A percentile compares a stretch with the other conserved stretches of the same genome.
phyloP scores from a whole-genome alignment of 139 green algal species.

The Mychonastes homosphaera region DNA sequence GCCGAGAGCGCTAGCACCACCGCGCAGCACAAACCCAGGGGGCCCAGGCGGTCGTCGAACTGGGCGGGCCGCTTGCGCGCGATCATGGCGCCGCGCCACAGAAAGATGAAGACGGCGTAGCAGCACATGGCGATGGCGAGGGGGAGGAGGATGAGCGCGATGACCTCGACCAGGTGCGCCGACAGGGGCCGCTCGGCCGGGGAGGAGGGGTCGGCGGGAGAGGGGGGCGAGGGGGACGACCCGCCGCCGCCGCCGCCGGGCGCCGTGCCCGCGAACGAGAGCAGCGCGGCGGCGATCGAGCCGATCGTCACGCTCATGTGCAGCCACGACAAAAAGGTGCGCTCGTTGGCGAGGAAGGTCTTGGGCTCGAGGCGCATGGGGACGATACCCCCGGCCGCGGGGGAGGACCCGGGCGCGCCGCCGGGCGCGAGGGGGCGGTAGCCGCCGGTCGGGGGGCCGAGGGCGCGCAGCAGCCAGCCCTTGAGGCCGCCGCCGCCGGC shows the following conservation, averaged over 20 bases:
- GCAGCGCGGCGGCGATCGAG: conserved; percentile 59
- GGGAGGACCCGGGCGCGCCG: too few species aligned
- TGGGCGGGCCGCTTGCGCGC: conserved; percentile 41
- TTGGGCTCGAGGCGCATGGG: conserved; percentile 86
- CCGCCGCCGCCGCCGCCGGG: too few species aligned
- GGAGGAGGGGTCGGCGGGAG: too few species aligned
- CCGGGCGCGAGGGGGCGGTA: not conserved
- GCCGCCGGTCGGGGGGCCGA: not conserved
- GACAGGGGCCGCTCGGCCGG: conserved; percentile 16
- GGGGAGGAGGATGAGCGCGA: conserved; percentile 78
- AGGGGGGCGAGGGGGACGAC: too few species aligned
- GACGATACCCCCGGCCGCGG: conserved; percentile 21
- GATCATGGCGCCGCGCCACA: conserved; percentile 59
- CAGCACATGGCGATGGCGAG: conserved; percentile 65
- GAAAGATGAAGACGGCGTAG: conserved; percentile 74
- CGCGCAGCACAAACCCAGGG: conserved; percentile 50
- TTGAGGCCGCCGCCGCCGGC: not conserved
- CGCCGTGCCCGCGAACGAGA: conserved; percentile 13
- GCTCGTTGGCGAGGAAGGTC: conserved; percentile 94
- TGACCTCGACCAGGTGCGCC: conserved; percentile 58
- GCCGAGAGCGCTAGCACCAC: conserved; percentile 53
- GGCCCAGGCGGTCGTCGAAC: conserved; percentile 69
- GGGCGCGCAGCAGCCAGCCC: not conserved
- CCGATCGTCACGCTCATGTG: conserved; percentile 88
- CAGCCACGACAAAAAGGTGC: conserved; percentile 92